Conservation (phyloP, 169 alveolate species). For the Eimeria necatrix region DNA sequence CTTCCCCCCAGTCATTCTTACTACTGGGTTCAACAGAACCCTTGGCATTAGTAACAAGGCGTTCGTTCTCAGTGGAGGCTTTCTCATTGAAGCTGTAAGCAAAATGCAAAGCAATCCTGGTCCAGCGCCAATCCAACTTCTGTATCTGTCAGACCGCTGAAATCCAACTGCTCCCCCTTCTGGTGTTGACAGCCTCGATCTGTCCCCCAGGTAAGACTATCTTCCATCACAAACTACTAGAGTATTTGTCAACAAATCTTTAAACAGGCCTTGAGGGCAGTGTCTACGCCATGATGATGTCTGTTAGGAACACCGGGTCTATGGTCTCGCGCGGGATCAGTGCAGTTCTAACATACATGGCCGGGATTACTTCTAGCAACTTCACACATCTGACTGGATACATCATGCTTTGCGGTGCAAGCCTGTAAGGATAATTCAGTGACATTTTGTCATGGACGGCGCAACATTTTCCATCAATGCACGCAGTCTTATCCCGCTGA, state of each 20-base stretch:
- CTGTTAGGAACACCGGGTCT: slow-evolving; percentile 95
- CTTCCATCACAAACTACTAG: background rate
- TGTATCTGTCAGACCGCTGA: slow-evolving; percentile 85
- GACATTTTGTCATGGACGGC: background rate
- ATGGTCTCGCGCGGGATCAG: slow-evolving; percentile 94
- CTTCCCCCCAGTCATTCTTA: slow-evolving; percentile 90
- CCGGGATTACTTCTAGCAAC: slow-evolving; percentile 94
- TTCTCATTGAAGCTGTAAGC: slow-evolving; percentile 94
- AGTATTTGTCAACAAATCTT: background rate
- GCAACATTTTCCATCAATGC: background rate
- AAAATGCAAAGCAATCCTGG: background rate
- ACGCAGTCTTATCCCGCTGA: slow-evolving; percentile 88
- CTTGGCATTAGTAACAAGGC: slow-evolving; percentile 94
- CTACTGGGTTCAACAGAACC: slow-evolving; percentile 90
- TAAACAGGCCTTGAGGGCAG: slow-evolving; percentile 96
- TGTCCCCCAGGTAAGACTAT: slow-evolving; percentile 92
- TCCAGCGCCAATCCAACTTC: background rate
- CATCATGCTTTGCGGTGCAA: slow-evolving; percentile 91
- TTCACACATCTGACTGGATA: slow-evolving; percentile 93
- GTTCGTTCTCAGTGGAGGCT: slow-evolving; percentile 94
- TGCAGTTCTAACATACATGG: slow-evolving; percentile 92
- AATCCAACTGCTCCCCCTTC: slow-evolving; percentile 95
- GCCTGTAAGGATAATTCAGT: slow-evolving; percentile 60
- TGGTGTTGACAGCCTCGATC: slow-evolving; percentile 95
- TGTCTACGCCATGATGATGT: slow-evolving; percentile 96